Base-by-base conservation (phyloP, 805 yeast genomes). In the Candida boleticola region DNA sequence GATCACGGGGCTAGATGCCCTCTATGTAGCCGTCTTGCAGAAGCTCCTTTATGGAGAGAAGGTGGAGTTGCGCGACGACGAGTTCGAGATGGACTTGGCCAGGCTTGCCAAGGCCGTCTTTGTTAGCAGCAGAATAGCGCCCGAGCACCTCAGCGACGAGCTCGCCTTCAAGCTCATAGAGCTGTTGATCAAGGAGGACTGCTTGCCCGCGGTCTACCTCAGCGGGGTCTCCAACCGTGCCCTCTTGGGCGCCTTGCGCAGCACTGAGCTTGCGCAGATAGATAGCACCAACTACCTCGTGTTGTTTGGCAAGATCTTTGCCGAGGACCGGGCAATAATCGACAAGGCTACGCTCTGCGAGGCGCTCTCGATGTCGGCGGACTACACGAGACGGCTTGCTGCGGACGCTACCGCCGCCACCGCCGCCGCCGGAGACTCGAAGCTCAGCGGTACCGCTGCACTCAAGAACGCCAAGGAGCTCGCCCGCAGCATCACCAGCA, bases 31-130 rank as follows among this genome's bases (percentile, higher is more conserved):
- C 3, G 59, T 73, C 3, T 40, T 73, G 16, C 48, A 58, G 13
- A 74, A 71, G 40, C 50, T 72, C 4, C 49, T 74, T 1, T 34
- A 52, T 22, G 74, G 74, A 10, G 77, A 72, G 43, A 50, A 51
- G 2, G 54, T 51, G 18, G 73, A 68, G 33, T 38, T 52, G 1
- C 57, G 58, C 7, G 73, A 66, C 19, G 68, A 61, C 0, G 51
- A 51, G 18, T 40, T 46, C 30, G 40, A 45, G 18, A 45, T 52
- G 27, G 39, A 48, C 19, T 37, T 43, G 16, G 30, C 26, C 3
- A 47, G 39, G 30, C 26, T 57, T 29, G 30, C 39, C 4, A 44
- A 42, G 36, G 54, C 58, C 5, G 41, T 53, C 20, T 36, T 23
- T 22, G 17, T 33, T 6, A 13, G 14, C 26, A 33, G 14, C 17